Conservation (phyloP, 164 flowering plant species). For the Vitis cinerea region DNA sequence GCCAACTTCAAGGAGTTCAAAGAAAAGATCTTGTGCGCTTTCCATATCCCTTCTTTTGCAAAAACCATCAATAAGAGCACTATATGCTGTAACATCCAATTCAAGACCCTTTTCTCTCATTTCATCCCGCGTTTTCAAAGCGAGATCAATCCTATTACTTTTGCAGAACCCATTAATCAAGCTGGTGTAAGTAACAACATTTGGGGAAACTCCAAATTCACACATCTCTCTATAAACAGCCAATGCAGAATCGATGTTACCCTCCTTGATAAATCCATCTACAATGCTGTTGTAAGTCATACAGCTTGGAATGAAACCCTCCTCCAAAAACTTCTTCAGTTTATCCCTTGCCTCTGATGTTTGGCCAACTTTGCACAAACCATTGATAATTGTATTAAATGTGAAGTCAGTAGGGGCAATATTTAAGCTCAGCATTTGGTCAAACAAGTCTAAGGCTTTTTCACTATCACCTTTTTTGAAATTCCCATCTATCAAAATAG, state of each 20-base stretch:
- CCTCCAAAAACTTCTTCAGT: conserved; percentile 40
- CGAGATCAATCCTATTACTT: conserved; percentile 49
- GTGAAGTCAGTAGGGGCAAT: conserved; percentile 53
- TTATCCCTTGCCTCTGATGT: conserved; percentile 41
- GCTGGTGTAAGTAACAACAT: conserved; percentile 58
- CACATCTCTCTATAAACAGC: conserved; percentile 52
- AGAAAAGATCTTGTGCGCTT: conserved; percentile 49
- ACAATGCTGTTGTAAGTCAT: conserved; percentile 70
- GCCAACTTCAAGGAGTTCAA: conserved; percentile 59
- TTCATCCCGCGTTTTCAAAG: conserved; percentile 50
- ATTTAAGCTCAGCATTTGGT: conserved; percentile 42
- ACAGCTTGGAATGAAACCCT: conserved; percentile 50
- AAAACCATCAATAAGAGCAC: conserved; percentile 66
- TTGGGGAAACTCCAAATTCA: conserved; percentile 52
- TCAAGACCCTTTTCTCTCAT: conserved; percentile 52
- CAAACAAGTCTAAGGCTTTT: conserved; percentile 39
- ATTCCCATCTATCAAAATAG: conserved; percentile 59
- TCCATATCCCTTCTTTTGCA: conserved; percentile 66
- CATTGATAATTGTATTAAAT: conserved; percentile 52
- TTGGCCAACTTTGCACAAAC: conserved; percentile 64
- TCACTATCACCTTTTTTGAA: conserved; percentile 49
- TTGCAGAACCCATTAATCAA: conserved; percentile 66
- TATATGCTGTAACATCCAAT: conserved; percentile 51
- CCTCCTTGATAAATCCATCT: conserved; percentile 66
- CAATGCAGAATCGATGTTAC: conserved; percentile 44